Evolutionary conservation across 1,139 yeast species (phyloP).

Genomic region (Saccharomyces pastorianus): DNA sequence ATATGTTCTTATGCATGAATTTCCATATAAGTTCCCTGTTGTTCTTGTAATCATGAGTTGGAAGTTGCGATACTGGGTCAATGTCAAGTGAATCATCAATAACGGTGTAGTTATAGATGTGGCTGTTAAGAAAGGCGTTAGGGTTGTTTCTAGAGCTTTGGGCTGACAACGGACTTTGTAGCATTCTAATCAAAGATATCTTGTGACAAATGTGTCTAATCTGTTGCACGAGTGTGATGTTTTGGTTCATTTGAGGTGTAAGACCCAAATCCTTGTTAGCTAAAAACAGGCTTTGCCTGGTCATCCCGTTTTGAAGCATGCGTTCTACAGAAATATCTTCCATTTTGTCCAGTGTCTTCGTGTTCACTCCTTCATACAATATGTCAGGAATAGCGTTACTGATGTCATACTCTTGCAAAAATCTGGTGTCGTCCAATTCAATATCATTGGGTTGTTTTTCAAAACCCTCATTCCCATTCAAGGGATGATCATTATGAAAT

Average conservation of each 20-base stretch:
- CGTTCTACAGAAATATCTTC: conserved; percentile 42
- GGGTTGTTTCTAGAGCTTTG: conserved; percentile 17
- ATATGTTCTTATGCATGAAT: conserved; percentile 59
- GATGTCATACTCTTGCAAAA: conserved; percentile 76
- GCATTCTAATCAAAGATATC: conserved; percentile 82
- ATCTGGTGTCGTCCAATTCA: conserved; percentile 35
- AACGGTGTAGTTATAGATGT: conserved; percentile 23
- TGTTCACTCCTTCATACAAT: conserved; percentile 45
- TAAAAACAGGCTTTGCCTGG: conserved; percentile 27
- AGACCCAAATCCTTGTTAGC: conserved; percentile 46
- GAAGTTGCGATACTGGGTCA: conserved; percentile 69
- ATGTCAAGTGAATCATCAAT: conserved; percentile 58
- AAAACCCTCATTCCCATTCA: conserved; percentile 9
- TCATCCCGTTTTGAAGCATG: conserved; percentile 30
- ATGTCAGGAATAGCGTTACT: conserved; percentile 73
- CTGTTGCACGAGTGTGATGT: conserved; percentile 75
- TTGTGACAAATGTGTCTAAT: conserved; percentile 83
- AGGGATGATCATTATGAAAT: neutral
- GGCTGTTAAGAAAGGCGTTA: conserved; percentile 16
- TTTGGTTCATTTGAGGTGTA: conserved; percentile 51
- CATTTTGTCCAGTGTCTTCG: conserved; percentile 39
- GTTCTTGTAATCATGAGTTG: conserved; percentile 48
- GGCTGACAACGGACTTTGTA: conserved; percentile 46
- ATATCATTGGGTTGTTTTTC: conserved; percentile 26
- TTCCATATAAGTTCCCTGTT: conserved; percentile 53